These are phyloP conservation scores for Thermoascus crustaceus DNA, from an alignment of 2,329 filamentous ascomycete species.

Conservation along the genomic window DNA sequence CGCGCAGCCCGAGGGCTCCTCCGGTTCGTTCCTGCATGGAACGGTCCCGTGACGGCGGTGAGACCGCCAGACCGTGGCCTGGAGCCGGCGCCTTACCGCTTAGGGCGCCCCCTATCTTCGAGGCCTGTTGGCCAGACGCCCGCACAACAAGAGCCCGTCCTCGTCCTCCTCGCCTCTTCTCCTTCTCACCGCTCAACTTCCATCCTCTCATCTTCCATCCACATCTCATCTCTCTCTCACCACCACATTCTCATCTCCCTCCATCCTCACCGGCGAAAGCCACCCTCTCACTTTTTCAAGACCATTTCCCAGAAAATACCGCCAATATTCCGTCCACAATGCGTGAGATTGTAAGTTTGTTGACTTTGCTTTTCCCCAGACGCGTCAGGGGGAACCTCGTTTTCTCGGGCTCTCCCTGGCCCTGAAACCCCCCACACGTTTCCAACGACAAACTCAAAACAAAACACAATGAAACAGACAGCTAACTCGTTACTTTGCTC, in stretches of 20 bases:
- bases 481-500: slow-evolving; percentile 42
- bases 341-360: slow-evolving; percentile 62
- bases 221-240: too few relatives aligned
- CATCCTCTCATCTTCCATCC: too few relatives aligned
- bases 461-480: too few relatives aligned
- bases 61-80: background rate
- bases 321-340: slow-evolving; percentile 44
- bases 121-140: slow-evolving; percentile 11
- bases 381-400: slow-evolving; percentile 26
- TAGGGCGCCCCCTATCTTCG: slow-evolving; percentile 2
- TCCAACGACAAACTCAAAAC: too few relatives aligned
- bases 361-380: slow-evolving; percentile 16
- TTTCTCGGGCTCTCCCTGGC: slow-evolving; percentile 23
- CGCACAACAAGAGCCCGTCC: too few relatives aligned
- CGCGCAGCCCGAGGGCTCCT: slow-evolving; percentile 6
- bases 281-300: slow-evolving; percentile 11
- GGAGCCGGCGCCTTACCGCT: background rate
- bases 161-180: slow-evolving; percentile 9
- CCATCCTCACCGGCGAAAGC: slow-evolving; percentile 7
- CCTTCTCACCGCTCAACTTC: too few relatives aligned
- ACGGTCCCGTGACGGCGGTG: slow-evolving; percentile 22
- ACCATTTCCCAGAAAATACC: slow-evolving; percentile 7
- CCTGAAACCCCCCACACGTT: slow-evolving; percentile 23
- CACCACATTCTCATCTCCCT: slow-evolving; percentile 5
- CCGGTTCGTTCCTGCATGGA: slow-evolving; percentile 21